Percentiles rank a stretch among this genome's conserved stretches.
These are phyloP conservation scores for Saturnispora mendoncae DNA, from an alignment of 805 yeast genomes.

Conservation along the genomic window DNA sequence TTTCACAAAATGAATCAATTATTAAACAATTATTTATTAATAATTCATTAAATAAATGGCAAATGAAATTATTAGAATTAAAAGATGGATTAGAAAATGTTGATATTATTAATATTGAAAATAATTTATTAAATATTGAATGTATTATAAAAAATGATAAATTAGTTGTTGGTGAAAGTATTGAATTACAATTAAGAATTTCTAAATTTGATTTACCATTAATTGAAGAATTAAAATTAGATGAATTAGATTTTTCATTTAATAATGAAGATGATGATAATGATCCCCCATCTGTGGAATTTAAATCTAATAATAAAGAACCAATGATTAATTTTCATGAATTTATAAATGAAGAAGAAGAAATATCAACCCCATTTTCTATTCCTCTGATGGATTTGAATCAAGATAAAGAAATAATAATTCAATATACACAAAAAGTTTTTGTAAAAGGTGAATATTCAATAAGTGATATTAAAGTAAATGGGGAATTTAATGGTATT, in stretches of 20 bases:
- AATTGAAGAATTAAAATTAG: conserved; percentile 14
- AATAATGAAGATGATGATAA: not conserved
- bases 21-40: not conserved
- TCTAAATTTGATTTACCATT: conserved; percentile 22
- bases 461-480: conserved; percentile 15
- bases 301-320: too few species aligned
- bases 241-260: conserved; percentile 8
- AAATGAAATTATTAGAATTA: not conserved
- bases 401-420: conserved; percentile 17
- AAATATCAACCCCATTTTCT: conserved; percentile 1
- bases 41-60: not conserved
- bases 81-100: conserved; percentile 5
- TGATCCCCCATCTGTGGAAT: not conserved
- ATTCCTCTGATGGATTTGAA: conserved; percentile 11
- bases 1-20: conserved; percentile 6
- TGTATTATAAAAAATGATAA: conserved; percentile 1
- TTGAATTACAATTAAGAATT: conserved; percentile 27
- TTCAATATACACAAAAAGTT: conserved; percentile 19
- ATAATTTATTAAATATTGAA: not conserved
- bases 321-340: too few species aligned
- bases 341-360: not conserved
- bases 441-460: conserved; percentile 20
- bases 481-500: conserved; percentile 12
- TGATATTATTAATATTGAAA: conserved; percentile 1
- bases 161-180: conserved; percentile 10